phyloP scores from a whole-genome alignment of 2,329 filamentous ascomycete genomes.

The Harringtonia aguacate region DNA sequence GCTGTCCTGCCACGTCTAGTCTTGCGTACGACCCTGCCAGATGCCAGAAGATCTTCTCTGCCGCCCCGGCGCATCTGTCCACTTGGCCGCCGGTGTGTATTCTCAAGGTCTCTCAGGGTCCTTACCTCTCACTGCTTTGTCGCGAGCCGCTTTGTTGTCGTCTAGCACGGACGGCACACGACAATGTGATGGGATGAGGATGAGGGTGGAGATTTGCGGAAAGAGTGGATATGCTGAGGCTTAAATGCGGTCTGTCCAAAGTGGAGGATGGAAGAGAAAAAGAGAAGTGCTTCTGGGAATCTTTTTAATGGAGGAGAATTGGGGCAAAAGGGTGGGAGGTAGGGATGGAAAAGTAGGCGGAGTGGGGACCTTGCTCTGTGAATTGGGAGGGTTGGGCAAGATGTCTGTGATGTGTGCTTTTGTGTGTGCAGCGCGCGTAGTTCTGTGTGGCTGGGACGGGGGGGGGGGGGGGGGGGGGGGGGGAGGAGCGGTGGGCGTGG shows the following conservation, averaged over 20 bases:
- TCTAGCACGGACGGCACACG: conserved; percentile 6
- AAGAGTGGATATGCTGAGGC: conserved; percentile 13
- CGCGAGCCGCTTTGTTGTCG: conserved; percentile 6
- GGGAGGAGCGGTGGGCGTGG: too few relatives aligned
- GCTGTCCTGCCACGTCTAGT: too few relatives aligned
- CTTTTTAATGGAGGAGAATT: conserved; percentile 2
- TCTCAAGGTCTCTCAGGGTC: neutral
- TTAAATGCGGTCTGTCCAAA: conserved; percentile 14
- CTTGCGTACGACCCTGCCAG: too few relatives aligned
- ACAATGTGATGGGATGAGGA: conserved; percentile 7
- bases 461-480: too few relatives aligned
- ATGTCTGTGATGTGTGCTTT: conserved; percentile 1
- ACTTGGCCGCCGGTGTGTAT: neutral
- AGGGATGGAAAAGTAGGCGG: neutral
- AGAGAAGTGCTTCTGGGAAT: conserved; percentile 7
- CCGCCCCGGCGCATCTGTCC: neutral
- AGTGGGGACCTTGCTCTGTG: neutral
- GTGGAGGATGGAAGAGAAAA: conserved; percentile 12
- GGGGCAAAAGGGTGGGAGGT: neutral
- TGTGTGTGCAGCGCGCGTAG: neutral
- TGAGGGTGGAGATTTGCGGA: conserved; percentile 12
- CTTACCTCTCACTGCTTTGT: conserved; percentile 4
- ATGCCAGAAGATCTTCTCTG: neutral
- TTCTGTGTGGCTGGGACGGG: conserved; percentile 1
- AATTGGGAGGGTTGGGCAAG: conserved; percentile 6